Percentiles rank a stretch among this genome's conserved stretches.
Evolutionary conservation across 2,329 filamentous ascomycete species (phyloP).

Genomic region (Alternaria tenuissima): DNA sequence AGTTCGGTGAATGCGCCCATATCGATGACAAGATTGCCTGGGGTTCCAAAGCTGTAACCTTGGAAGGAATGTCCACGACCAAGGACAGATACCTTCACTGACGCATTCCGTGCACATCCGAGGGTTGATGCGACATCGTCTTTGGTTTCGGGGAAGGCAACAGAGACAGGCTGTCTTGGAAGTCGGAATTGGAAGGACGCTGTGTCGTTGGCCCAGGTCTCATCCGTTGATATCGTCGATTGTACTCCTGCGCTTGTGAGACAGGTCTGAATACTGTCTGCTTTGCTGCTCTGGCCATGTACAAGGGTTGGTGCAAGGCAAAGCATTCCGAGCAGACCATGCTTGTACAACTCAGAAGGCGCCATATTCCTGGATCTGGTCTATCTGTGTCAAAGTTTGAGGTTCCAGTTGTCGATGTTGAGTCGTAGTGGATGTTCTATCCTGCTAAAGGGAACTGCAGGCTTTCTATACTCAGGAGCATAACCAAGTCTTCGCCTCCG

Average conservation of each 20-base stretch:
- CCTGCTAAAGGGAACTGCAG: neutral
- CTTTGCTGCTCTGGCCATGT: conserved; percentile 10
- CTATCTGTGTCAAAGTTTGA: neutral
- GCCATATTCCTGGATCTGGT: neutral
- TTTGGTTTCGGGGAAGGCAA: conserved; percentile 18
- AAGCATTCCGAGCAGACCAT: neutral
- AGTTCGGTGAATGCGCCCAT: conserved; percentile 16
- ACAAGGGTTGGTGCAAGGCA: conserved; percentile 3
- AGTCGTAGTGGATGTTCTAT: neutral
- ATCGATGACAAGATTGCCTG: conserved; percentile 21
- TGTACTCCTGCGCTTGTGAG: conserved; percentile 11
- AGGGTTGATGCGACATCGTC: conserved; percentile 17
- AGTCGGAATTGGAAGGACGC: conserved; percentile 19
- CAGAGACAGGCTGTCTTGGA: conserved; percentile 14
- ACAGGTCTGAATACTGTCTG: conserved; percentile 12
- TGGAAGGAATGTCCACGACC: conserved; percentile 23
- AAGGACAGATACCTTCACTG: conserved; percentile 19
- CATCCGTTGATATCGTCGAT: conserved; percentile 11
- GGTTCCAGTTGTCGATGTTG: neutral
- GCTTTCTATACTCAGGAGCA: neutral
- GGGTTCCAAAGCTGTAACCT: conserved; percentile 18
- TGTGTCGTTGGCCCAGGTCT: conserved; percentile 21
- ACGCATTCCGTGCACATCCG: conserved; percentile 19
- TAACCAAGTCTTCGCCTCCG: neutral
- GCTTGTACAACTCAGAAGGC: neutral